phyloP scores from a whole-genome alignment of 2,329 filamentous ascomycete genomes.

The Sphaerulina populicola region DNA sequence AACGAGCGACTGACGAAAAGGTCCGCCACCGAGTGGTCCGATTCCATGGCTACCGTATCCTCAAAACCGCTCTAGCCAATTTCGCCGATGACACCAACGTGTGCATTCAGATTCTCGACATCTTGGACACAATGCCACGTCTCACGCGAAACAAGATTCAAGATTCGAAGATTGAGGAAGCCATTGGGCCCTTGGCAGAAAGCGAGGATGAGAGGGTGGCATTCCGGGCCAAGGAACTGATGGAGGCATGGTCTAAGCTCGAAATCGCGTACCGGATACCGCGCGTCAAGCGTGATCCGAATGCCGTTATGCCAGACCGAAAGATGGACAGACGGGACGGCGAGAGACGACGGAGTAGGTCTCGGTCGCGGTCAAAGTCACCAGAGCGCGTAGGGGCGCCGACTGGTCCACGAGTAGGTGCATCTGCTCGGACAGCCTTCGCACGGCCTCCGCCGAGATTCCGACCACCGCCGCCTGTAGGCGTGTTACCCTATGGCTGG shows the following conservation, averaged over 20 bases:
- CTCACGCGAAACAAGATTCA: constrained; percentile 95
- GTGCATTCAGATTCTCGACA: constrained; percentile 77
- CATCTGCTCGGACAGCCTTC: constrained; percentile 54
- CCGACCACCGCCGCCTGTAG: constrained; percentile 40
- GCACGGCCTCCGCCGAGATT: constrained; percentile 39
- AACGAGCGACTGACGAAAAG: constrained; percentile 74
- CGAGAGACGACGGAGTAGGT: constrained; percentile 43
- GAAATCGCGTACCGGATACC: constrained; percentile 90
- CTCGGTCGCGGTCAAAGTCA: constrained; percentile 44
- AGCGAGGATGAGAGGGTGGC: constrained; percentile 62
- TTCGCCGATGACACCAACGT: constrained; percentile 89
- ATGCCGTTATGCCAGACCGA: constrained; percentile 43
- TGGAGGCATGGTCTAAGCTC: constrained; percentile 81
- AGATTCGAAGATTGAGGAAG: constrained; percentile 86
- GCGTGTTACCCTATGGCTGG: constrained; percentile 73
- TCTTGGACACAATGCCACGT: constrained; percentile 79
- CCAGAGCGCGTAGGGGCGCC: constrained; percentile 41
- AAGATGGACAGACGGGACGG: constrained; percentile 52
- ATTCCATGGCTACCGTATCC: constrained; percentile 94
- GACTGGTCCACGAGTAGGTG: constrained; percentile 44
- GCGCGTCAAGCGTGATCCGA: constrained; percentile 73
- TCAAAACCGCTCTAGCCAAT: constrained; percentile 75
- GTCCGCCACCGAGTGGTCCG: constrained; percentile 83
- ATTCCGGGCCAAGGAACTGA: constrained; percentile 58
- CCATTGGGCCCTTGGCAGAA: constrained; percentile 60